Conservation (phyloP, 148 eudicot genomes). For the Simmondsia chinensis region DNA sequence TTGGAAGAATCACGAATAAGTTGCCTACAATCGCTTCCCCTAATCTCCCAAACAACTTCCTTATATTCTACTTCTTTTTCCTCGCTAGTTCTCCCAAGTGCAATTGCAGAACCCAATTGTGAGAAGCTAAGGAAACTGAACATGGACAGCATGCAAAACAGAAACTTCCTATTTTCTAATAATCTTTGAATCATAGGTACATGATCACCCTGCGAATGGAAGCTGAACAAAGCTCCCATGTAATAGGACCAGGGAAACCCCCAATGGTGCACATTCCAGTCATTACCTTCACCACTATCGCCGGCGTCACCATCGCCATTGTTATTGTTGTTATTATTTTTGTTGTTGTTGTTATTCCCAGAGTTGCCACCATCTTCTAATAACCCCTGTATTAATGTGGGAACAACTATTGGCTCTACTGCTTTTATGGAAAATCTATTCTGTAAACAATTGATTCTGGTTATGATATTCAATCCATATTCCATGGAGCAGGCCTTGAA, state of each 20-base stretch:
- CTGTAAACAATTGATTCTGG: slow-evolving; percentile 7
- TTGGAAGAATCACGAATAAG: slow-evolving; percentile 31
- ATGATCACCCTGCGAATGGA: slow-evolving; percentile 7
- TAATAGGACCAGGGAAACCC: slow-evolving; percentile 22
- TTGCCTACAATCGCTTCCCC: slow-evolving; percentile 36
- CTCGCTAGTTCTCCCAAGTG: slow-evolving; percentile 20
- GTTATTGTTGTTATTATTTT: slow-evolving; percentile 12
- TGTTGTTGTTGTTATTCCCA: slow-evolving; percentile 12
- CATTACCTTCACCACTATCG: slow-evolving; percentile 22
- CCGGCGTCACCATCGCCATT: slow-evolving; percentile 10
- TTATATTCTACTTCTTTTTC: slow-evolving; percentile 4
- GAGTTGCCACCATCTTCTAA: slow-evolving; percentile 11
- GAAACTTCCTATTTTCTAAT: slow-evolving; percentile 1
- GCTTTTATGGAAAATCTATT: slow-evolving; percentile 6
- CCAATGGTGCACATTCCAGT: slow-evolving; percentile 10
- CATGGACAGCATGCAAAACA: slow-evolving; percentile 23
- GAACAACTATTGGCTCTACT: slow-evolving; percentile 8
- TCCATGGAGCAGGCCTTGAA: slow-evolving; percentile 6
- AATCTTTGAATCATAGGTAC: slow-evolving; percentile 10
- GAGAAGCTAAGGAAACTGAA: slow-evolving; percentile 22
- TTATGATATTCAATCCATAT: not conserved
- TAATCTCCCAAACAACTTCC: slow-evolving; percentile 35
- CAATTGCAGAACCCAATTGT: slow-evolving; percentile 14
- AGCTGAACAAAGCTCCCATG: slow-evolving; percentile 11
- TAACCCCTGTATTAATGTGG: slow-evolving; percentile 4